Base-by-base conservation (phyloP, 306 rosid genomes). In the Ormosia emarginata region DNA sequence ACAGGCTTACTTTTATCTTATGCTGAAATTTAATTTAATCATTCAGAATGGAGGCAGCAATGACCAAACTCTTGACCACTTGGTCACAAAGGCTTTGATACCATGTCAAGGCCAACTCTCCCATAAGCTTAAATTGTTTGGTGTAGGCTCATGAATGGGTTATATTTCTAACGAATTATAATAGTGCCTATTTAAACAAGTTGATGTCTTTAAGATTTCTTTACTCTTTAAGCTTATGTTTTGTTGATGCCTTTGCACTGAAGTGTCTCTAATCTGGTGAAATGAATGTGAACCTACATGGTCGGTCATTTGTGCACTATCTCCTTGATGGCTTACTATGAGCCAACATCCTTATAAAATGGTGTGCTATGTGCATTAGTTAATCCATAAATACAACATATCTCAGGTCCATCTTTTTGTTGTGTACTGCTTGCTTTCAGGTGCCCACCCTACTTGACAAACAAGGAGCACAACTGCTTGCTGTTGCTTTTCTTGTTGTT, bases 381-480 rank as follows among this genome's bases (percentile, higher is more conserved):
- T 43, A 24, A 44, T 80, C 17, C 72, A 36, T 32, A n/a, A 33
- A 62, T 74, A 74, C 24, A 59, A 55, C 69, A 79, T 58, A 40
- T 46, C 80, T 59, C 8, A 52, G 75, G 62, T 8, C 6, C 69
- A 71, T 71, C 40, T 70, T 55, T 83, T 49, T 70, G 18, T 76
- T 50, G 65, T 68, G 79, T 37, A 53, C 76, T 77, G 40, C 37
- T 85, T 43, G 40, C 67, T 78, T 89, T 75, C 88, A 95, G 99
- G 87, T 93, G 39, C 99, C 99, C 64, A 93, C 97, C 5, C 62
- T 93, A 63, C 71, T 93, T 86, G 98, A 96, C 90, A 93, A 90
- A 83, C 99, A 96, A 91, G 98, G 99, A 75, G 97, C 94, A 49
- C 98, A 91, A 84, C 75, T 96, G 74, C 91, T 96, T 75, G 97